Base-by-base conservation (phyloP, 257 asterid genomes). In the Jacaranda mimosifolia region DNA sequence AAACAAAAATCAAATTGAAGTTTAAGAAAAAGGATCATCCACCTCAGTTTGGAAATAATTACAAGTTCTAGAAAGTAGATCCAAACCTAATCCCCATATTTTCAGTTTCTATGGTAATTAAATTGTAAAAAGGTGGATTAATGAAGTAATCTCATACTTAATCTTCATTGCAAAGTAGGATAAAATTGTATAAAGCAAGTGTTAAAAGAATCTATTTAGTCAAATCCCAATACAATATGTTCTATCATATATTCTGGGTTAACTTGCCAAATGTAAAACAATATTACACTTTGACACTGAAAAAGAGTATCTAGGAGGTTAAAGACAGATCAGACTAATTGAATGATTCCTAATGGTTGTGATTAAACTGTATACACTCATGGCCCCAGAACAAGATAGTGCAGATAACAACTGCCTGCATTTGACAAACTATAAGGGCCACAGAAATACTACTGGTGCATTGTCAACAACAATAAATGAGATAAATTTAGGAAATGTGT, bases 221-320 rank as follows among this genome's bases (percentile, higher is more conserved):
- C 46, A 42, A 42, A 42, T 42, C 46, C 6, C 46, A 26, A 26
- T 42, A 42, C 46, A 6, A 42, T 1, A 26, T 26, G 7, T 21
- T 62, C 45, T 40, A 55, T 42, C 18, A 57, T 42, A 46, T n/a
- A 51, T 43, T 35, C 75, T 65, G 15, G n/a, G 40, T n/a, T 35
- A 74, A 58, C 39, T 32, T 32, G 19, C 72, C 63, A 56, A 26
- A 6, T 7, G 43, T 15, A 14, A 40, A 77, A 26, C 52, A 70
- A 65, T 14, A 39, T 46, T 35, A 42, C 63, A n/a, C 46, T 39
- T 21, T 42, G 63, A 52, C 49, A 55, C 64, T n/a, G 17, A 63
- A 75, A 80, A 21, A n/a, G 18, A 45, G 76, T 6, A 49, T 67
- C 69, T 77, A 67, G 71, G 46, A 52, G 13, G 40, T 42, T 57